Conservation (phyloP, 108 stramenopile species). For the Licmophora abbreviata region DNA sequence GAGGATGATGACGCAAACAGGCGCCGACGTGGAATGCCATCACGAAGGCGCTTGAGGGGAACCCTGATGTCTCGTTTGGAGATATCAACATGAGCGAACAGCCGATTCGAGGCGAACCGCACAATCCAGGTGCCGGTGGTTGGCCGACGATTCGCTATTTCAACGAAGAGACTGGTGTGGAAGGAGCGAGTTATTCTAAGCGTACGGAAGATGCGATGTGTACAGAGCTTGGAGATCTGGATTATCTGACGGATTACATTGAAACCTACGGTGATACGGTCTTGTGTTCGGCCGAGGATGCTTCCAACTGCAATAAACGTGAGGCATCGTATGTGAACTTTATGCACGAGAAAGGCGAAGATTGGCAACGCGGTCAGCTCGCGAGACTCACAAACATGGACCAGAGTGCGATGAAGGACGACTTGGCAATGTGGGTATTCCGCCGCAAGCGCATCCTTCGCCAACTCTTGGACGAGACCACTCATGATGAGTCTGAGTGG, state of each 20-base stretch:
- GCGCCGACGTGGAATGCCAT: slow-evolving; percentile 66
- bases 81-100: slow-evolving; percentile 42
- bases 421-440: slow-evolving; percentile 18
- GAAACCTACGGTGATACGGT: slow-evolving; percentile 38
- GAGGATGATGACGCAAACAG: slow-evolving; percentile 83
- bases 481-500: no score
- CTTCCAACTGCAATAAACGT: slow-evolving; percentile 27
- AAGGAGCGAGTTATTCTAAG: slow-evolving; percentile 45
- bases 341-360: slow-evolving; percentile 17
- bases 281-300: slow-evolving; percentile 17
- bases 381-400: slow-evolving; percentile 24
- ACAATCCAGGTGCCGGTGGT: slow-evolving; percentile 51
- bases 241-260: slow-evolving; percentile 38
- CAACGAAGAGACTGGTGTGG: slow-evolving; percentile 46
- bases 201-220: slow-evolving; percentile 46
- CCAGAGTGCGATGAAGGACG: slow-evolving; percentile 25
- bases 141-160: slow-evolving; percentile 75
- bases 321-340: slow-evolving; percentile 29
- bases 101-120: slow-evolving; percentile 16
- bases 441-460: slow-evolving; percentile 22
- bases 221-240: slow-evolving; percentile 35
- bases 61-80: slow-evolving; percentile 38
- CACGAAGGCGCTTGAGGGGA: slow-evolving; percentile 37
- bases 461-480: no score
- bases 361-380: slow-evolving; percentile 18